Conservation (phyloP, 768 basidiomycete species). For the Rhodotorula toruloides region DNA sequence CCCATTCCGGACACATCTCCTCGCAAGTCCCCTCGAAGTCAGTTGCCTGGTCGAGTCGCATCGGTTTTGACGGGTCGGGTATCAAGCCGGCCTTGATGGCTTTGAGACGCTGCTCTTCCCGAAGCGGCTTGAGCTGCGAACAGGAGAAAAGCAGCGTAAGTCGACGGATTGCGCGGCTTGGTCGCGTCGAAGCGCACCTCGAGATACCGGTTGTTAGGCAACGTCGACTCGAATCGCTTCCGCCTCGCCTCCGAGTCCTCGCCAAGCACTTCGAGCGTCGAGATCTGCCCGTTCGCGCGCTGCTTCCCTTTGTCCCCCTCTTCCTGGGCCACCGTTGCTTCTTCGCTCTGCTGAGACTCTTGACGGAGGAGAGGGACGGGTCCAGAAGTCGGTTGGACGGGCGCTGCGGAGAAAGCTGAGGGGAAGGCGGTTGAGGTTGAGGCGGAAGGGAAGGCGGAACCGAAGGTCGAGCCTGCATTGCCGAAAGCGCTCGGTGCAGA, state of each 20-base stretch:
- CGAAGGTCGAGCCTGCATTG: background rate
- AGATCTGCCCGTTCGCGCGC: conserved; percentile 5
- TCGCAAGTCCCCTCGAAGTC: conserved; percentile 86
- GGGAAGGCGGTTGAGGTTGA: background rate
- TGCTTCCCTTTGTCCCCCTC: background rate
- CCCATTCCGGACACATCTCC: conserved; percentile 93
- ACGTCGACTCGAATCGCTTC: conserved; percentile 28
- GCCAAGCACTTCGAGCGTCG: conserved; percentile 35
- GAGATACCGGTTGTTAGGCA: conserved; percentile 34
- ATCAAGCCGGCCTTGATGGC: conserved; percentile 77
- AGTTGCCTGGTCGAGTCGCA: conserved; percentile 80
- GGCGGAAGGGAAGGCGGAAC: background rate
- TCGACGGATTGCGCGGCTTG: background rate
- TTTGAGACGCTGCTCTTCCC: conserved; percentile 44
- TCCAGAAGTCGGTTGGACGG: too few species aligned
- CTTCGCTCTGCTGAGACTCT: background rate
- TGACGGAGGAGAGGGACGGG: background rate
- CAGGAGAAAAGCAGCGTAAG: background rate
- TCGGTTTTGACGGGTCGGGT: conserved; percentile 74
- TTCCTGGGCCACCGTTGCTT: background rate
- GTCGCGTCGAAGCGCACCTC: conserved; percentile 6
- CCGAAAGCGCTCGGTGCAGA: background rate
- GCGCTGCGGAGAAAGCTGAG: background rate
- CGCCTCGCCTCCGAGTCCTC: conserved; percentile 34
- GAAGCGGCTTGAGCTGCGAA: conserved; percentile 47